Evolutionary conservation across 192 early-diverging fungal genomes (phyloP), one percentile per base, ranked within the genome.

Genomic region (Jimgerdemannia flammicorona): DNA sequence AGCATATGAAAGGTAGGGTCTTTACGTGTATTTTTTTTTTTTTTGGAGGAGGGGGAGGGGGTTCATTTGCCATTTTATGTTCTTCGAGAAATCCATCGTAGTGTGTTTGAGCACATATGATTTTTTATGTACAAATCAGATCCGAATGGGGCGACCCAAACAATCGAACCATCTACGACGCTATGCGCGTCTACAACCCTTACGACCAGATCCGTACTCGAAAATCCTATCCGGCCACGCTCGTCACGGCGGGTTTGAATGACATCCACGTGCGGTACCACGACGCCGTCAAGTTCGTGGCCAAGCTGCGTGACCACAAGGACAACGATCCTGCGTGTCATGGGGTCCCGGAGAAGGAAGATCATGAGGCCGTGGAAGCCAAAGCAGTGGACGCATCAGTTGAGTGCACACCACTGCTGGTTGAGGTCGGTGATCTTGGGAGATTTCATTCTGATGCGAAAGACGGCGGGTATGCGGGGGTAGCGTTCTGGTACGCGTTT

Each of bases 401-500:
- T 71, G 74, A 77, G 17, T 73, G 78, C 39, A 81, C 80, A 41
- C 74, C 80, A 11, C 43, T 81, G 19, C 4, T 81, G 6, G 63
- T 81, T 9, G 70, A 75, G 39, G 73, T 81, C 40, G 80, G 78
- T n/a, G 77, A 81, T 6, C 74, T 76, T 3, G 80, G 80, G 3
- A 76, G 75, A 44, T 77, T 81, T 19, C 74, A 71, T 70, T 59
- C 49, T 14, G 49, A 59, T 6, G 49, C 49, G 49, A 59, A 14
- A 14, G 49, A 59, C 14, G 49, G 49, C 8, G 49, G 49, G 49
- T 59, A 10, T 10, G 76, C 73, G 11, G 65, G 40, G 11, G 64
- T n/a, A 10, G 73, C 80, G 10, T 71, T 81, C 3, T 81, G 80
- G 80, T 75, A 78, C 74, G 80, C 80, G 1, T 81, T 81, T 78